Percentiles rank a stretch among this genome's conserved stretches.
Evolutionary conservation across 495 filamentous ascomycete genomes (phyloP).

Genomic region (Aspergillus nidulans): DNA sequence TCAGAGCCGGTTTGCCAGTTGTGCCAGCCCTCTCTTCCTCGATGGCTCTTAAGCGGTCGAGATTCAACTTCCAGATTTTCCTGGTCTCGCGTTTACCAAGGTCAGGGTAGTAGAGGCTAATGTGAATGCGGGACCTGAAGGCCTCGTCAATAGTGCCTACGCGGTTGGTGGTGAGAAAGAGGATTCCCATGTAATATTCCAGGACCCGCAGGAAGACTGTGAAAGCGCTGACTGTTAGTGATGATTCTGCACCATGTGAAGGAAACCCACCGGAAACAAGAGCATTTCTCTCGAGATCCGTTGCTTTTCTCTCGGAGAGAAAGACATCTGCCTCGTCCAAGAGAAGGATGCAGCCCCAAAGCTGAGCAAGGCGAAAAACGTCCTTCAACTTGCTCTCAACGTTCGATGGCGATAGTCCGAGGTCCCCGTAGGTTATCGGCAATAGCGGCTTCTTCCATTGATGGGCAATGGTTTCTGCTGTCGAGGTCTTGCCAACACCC

Average conservation of each 20-base stretch:
- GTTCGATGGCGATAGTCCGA: neutral
- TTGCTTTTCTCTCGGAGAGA: slow-evolving; percentile 49
- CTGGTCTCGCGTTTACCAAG: neutral
- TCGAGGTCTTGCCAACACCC: slow-evolving; percentile 20
- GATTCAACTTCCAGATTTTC: neutral
- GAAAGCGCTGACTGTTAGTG: neutral
- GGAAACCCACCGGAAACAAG: slow-evolving; percentile 8
- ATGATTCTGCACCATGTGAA: neutral
- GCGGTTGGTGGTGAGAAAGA: slow-evolving; percentile 29
- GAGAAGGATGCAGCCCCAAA: slow-evolving; percentile 40
- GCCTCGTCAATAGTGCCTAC: slow-evolving; percentile 32
- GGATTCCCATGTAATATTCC: slow-evolving; percentile 46
- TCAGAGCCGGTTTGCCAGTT: neutral
- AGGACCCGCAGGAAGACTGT: slow-evolving; percentile 47
- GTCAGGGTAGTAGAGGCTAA: slow-evolving; percentile 21
- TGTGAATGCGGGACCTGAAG: slow-evolving; percentile 47
- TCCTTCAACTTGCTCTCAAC: neutral
- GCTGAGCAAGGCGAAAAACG: slow-evolving; percentile 3
- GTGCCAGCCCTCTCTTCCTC: neutral
- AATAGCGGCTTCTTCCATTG: slow-evolving; percentile 21
- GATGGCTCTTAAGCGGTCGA: neutral
- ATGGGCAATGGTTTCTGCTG: slow-evolving; percentile 15
- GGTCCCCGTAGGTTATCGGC: slow-evolving; percentile 6
- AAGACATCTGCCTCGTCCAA: slow-evolving; percentile 70
- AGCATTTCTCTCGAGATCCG: slow-evolving; percentile 22